Evolutionary conservation across 2,329 filamentous ascomycete genomes (phyloP).

Genomic region (Penicillium paneum): DNA sequence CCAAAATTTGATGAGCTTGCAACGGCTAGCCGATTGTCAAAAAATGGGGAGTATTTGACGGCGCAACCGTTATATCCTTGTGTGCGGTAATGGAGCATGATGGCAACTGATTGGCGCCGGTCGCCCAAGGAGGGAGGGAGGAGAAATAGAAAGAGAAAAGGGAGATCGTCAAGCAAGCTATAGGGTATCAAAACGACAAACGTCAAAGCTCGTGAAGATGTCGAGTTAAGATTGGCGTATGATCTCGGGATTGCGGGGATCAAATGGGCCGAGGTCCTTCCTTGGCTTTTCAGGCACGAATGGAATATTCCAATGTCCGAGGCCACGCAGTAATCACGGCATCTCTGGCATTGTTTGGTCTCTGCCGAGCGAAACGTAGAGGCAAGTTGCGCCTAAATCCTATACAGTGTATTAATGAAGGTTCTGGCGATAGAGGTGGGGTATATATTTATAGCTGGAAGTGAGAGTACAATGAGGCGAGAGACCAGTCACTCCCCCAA

Average conservation of each 20-base stretch:
- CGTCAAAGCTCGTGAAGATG: slow-evolving; percentile 2
- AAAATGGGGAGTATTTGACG: slow-evolving; percentile 98
- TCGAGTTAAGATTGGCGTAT: slow-evolving; percentile 7
- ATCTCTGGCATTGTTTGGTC: no score
- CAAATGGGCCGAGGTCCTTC: slow-evolving; percentile 23
- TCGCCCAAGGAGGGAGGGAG: background rate
- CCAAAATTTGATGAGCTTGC: slow-evolving; percentile 92
- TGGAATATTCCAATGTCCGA: no score
- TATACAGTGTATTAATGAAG: no score
- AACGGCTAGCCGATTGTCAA: slow-evolving; percentile 89
- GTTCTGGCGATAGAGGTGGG: no score
- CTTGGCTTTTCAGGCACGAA: slow-evolving; percentile 8
- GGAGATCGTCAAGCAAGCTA: background rate
- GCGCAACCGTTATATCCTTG: slow-evolving; percentile 93
- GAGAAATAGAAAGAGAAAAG: background rate
- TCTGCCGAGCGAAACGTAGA: no score
- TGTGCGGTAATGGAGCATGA: slow-evolving; percentile 91
- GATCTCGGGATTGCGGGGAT: slow-evolving; percentile 25
- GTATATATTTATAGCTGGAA: no score
- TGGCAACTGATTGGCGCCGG: slow-evolving; percentile 22
- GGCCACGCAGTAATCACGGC: no score
- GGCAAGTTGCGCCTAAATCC: no score
- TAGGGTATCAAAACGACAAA: slow-evolving; percentile 11
- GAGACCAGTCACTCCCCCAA: no score
- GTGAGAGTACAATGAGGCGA: no score